Evolutionary conservation across 2,329 filamentous ascomycete species (phyloP), one percentile per base, ranked within the genome.

Genomic region (Paecilomyces variotii): DNA sequence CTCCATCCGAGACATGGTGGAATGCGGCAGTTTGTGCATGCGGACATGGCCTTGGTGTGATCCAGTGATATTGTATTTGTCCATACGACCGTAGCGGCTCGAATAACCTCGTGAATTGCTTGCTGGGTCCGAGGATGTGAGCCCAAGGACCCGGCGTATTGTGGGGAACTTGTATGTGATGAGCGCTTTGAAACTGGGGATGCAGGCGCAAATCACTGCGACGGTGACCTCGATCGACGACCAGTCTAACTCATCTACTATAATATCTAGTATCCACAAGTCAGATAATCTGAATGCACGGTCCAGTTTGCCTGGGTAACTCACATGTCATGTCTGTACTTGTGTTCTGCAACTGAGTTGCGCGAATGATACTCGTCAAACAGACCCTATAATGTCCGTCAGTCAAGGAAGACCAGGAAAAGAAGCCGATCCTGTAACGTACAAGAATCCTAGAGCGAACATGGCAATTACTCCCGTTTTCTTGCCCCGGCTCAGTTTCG

Each of bases 371-470:
- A 50, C 63, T 64, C 0, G 62, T 61, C 53, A 66, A 59, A 19
- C 57, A 56, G 1, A 66, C 63, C 2, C 64, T 66, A 11, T 28
- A 27, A 25, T 27, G 14, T 51, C 19, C 7, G 56, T 57, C 39
- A 57, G 56, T 54, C 12, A 26, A 54, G 9, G 2, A 34, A 32
- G 25, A 7, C 10, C 24, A 32, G 53, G 9, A 19, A 24, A 34
- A 11, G 30, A 9, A 26, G 4, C 28, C 9, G 14, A 30, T 28
- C 24, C 11, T 26, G 12, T 2, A 0, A 34, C 61, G 12, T 59
- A 66, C 64, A 66, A 53, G 25, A 59, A 32, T 45, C 64, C 64
- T 24, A 66, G 51, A 12, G 61, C 54, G 50, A 66, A 66, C 64
- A 66, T 66, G 1, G 65, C 27, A 4, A 66, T 35, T 19, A 66